Evolutionary conservation across 2,329 filamentous ascomycete genomes (phyloP).

Genomic region (Aspergillus alliaceus): DNA sequence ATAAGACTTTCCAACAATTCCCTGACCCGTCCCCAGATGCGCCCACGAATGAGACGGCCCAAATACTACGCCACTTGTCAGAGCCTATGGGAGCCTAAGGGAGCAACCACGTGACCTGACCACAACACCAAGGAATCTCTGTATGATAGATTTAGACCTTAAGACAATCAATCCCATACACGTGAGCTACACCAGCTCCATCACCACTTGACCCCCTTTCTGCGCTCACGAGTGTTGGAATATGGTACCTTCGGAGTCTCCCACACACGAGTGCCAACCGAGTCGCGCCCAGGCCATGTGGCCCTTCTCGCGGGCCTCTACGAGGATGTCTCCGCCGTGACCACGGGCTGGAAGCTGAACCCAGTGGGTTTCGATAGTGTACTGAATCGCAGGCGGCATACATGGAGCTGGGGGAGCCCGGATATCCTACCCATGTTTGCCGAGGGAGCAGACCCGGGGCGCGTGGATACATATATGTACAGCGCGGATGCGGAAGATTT

Average conservation of each 20-base stretch:
- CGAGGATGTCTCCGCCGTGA: slow-evolving; percentile 96
- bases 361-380: slow-evolving; percentile 98
- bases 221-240: slow-evolving; percentile 82
- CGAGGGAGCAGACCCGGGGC: slow-evolving; percentile 81
- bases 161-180: too few relatives aligned
- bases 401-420: slow-evolving; percentile 98
- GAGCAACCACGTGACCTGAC: too few relatives aligned
- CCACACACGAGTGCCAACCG: slow-evolving; percentile 93
- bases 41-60: slow-evolving; percentile 23
- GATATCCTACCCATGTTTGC: slow-evolving; percentile 98
- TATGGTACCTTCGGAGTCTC: slow-evolving; percentile 96
- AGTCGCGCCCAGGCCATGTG: slow-evolving; percentile 94
- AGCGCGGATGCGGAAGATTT: slow-evolving; percentile 85
- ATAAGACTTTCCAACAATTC: slow-evolving; percentile 95
- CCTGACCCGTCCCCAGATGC: slow-evolving; percentile 71
- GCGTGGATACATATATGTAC: slow-evolving; percentile 86
- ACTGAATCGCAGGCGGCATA: slow-evolving; percentile 94
- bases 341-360: slow-evolving; percentile 97
- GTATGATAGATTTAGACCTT: too few relatives aligned
- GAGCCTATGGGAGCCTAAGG: too few relatives aligned
- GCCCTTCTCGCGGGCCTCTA: slow-evolving; percentile 95
- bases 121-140: too few relatives aligned
- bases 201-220: slow-evolving; percentile 83
- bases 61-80: too few relatives aligned
- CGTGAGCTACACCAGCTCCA: too few relatives aligned